Conservation (phyloP, 352 stramenopile genomes). For the Phytopythium cucurbitacearum region DNA sequence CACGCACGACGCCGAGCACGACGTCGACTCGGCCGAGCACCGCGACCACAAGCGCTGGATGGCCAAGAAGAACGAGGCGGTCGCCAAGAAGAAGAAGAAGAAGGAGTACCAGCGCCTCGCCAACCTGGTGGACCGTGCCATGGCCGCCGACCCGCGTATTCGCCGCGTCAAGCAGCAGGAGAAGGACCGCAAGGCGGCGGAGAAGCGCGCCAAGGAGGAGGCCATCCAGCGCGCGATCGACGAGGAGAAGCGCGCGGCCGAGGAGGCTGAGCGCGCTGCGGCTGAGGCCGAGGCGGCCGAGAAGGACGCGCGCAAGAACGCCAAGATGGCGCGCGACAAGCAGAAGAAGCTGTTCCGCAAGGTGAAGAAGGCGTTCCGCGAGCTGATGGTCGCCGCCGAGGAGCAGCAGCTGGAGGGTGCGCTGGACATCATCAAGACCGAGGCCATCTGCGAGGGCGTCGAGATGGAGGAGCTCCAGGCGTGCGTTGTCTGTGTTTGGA, state of each 20-base stretch:
- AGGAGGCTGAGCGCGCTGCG: constrained; percentile 42
- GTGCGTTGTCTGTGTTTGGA: not conserved
- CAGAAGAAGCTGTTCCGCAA: constrained; percentile 83
- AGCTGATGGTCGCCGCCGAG: constrained; percentile 62
- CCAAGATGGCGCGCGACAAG: constrained; percentile 79
- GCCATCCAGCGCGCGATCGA: constrained; percentile 62
- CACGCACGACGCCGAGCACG: constrained; percentile 79
- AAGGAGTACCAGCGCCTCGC: constrained; percentile 80
- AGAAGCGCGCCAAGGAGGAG: constrained; percentile 74
- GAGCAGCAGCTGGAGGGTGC: constrained; percentile 52
- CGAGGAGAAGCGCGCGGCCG: constrained; percentile 56
- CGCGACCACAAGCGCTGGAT: constrained; percentile 87
- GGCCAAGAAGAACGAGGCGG: constrained; percentile 85
- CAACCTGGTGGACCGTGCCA: constrained; percentile 73
- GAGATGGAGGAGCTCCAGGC: constrained; percentile 67
- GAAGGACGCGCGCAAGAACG: constrained; percentile 63
- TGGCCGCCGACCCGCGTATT: constrained; percentile 71
- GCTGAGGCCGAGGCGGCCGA: constrained; percentile 61
- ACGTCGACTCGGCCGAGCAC: constrained; percentile 80
- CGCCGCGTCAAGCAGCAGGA: constrained; percentile 78
- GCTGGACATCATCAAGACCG: constrained; percentile 70
- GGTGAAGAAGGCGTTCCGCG: constrained; percentile 82
- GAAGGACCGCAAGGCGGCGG: constrained; percentile 79
- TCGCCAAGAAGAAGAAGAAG: constrained; percentile 88
- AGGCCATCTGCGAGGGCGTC: constrained; percentile 67